Base-by-base conservation (phyloP, 163 green algal species). In the Chlamydomonas reinhardtii region DNA sequence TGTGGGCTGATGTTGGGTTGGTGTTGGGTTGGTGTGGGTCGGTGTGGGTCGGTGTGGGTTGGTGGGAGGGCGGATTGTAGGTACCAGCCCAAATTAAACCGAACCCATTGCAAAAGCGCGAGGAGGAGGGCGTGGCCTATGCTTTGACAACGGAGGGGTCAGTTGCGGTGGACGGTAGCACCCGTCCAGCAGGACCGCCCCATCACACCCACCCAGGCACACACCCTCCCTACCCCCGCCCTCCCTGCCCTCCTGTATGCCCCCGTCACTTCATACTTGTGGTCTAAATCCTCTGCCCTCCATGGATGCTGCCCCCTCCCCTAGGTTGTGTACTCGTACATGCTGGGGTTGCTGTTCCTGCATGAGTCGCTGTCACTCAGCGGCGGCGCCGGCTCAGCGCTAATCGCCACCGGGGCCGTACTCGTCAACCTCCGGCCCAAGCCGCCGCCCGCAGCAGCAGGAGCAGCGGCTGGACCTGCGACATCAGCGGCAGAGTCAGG, bases 301-400 rank as follows among this genome's bases (percentile, higher is more conserved):
- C n/a, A 54, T 11, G 11, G 8, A 54, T 11, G 11, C 43, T 16
- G 8, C 31, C 31, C 54, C 2, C 12, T 5, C 56, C 35, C 64
- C 6, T 70, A 89, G 76, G 84, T 89, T 5, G 43, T 89, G 2
- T 89, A 86, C 48, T 82, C 70, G 0, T 89, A 89, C 43, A 35
- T 85, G 6, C 65, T 86, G 62, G 84, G 84, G 37, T 52, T 86
- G 31, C 32, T 82, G 22, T 82, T 89, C 32, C 70, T 89, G 25
- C 16, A 74, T 37, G 81, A 86, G 81, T 22, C 25, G 11, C 59
- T 86, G 9, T 74, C 70, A 0, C 71, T 65, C 25, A 27, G 74
- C 11, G 81, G 81, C 20, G 81, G 12, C 6, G 81, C 34, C 25
- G 81, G 81, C 35, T 86, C 81, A 5, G 34, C 69, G 16, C 59